Base-by-base conservation (phyloP, 305 asterid genomes). In the Caryopteris hybrid region DNA sequence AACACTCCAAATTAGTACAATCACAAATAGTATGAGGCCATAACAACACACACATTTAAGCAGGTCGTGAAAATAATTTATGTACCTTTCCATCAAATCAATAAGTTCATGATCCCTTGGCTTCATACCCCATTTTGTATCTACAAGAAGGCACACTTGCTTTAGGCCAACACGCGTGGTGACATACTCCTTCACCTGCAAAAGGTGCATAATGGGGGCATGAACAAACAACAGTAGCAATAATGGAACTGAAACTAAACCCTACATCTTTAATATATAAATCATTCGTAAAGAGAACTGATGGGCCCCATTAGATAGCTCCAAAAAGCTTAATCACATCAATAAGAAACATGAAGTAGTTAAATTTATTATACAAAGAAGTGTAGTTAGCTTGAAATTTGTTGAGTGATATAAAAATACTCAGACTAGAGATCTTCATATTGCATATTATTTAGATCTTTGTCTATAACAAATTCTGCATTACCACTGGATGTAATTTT, bases 51-150 rank as follows among this genome's bases (percentile, higher is more conserved):
- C 39, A 31, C 21, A 43, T 34, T 11, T 14, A 34, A 2, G 20
- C 22, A 13, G 56, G 64, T 4, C 8, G 18, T 11, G 50, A 10
- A 66, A 29, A 51, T 29, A 46, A 27, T 70, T 7, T 59, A 20
- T 57, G 11, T 80, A 91, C 99, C 96, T 92, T 82, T 95, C 99
- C 99, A 95, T 88, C 87, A 95, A 74, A 69, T 88, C 88, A 72
- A 95, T 75, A 45, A 95, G 92, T 69, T 95, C 97, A 55, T 73
- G 83, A 84, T 95, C 99, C 84, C 87, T 81, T 71, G 96, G 91
- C 71, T 89, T 95, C 98, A 95, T 83, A 39, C 99, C 99, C 99
- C 99, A 95, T 79, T 95, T 91, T 71, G 99, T 83, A 85, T 91
- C 98, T 38, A 94, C 78, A 51, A 94, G 91, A 82, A 91, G 89